Percentiles rank a stretch among this genome's conserved stretches.
Conservation (phyloP, 2,329 filamentous ascomycete species). For the Fusarium oxysporum region DNA sequence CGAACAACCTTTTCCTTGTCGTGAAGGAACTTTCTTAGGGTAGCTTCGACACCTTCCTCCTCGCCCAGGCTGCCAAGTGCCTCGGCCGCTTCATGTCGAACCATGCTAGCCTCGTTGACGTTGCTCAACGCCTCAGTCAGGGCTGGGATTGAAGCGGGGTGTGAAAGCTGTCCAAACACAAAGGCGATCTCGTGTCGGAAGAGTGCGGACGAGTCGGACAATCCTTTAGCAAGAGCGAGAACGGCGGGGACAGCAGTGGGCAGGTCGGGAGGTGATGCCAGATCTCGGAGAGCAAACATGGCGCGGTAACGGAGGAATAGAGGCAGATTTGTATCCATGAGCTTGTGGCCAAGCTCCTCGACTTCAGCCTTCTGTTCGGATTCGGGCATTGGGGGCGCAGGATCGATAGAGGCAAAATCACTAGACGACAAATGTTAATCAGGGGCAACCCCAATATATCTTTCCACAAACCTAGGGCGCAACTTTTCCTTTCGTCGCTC, state of each 20-base stretch:
- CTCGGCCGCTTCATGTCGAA: constrained; percentile 96
- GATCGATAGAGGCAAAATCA: constrained; percentile 95
- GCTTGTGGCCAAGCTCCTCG: constrained; percentile 76
- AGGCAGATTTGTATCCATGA: constrained; percentile 82
- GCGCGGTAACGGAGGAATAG: constrained; percentile 95
- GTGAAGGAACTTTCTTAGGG: constrained; percentile 83
- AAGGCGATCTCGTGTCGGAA: constrained; percentile 99
- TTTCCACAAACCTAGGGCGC: constrained; percentile 75
- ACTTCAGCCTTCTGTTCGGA: constrained; percentile 78
- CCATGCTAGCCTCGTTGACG: constrained; percentile 89
- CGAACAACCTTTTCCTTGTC: constrained; percentile 94
- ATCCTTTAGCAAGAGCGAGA: constrained; percentile 84
- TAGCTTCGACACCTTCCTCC: constrained; percentile 91
- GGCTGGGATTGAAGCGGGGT: constrained; percentile 95
- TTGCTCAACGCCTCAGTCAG: constrained; percentile 83
- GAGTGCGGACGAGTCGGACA: constrained; percentile 86
- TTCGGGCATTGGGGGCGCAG: constrained; percentile 87
- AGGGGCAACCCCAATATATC: constrained; percentile 32
- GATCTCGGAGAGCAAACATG: constrained; percentile 97
- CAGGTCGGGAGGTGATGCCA: constrained; percentile 91
- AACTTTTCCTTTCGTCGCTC: constrained; percentile 79
- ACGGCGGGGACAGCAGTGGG: constrained; percentile 91
- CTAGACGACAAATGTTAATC: constrained; percentile 61
- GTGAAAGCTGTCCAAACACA: constrained; percentile 95
- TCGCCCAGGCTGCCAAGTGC: constrained; percentile 94